Percentiles rank a stretch among this genome's conserved stretches.
These are phyloP conservation scores for Quercus cerris DNA, from an alignment of 306 rosid genomes.

Conservation along the genomic window DNA sequence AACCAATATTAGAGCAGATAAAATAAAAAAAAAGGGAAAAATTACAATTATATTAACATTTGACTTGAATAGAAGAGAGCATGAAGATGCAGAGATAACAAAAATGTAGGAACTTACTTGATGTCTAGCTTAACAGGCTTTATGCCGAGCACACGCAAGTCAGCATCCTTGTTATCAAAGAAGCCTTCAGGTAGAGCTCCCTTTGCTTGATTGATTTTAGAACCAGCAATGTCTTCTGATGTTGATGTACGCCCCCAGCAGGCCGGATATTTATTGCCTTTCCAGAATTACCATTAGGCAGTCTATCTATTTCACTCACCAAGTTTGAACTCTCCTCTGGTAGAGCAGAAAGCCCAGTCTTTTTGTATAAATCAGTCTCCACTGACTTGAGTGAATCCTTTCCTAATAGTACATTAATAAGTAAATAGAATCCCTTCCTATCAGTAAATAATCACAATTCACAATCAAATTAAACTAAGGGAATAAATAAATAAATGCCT, in stretches of 20 bases:
- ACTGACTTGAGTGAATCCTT: constrained; percentile 27
- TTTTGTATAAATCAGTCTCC: constrained; percentile 36
- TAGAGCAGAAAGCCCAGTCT: constrained; percentile 28
- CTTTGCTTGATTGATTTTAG: constrained; percentile 56
- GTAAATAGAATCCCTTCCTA: constrained; percentile 8
- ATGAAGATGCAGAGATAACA: constrained; percentile 16
- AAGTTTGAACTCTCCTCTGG: constrained; percentile 17
- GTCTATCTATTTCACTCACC: constrained; percentile 20
- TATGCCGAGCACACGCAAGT: constrained; percentile 82
- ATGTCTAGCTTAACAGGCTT: constrained; percentile 84
- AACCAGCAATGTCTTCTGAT: constrained; percentile 33
- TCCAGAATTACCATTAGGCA: constrained; percentile 26
- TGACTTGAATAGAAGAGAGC: neutral
- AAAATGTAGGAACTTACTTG: constrained; percentile 57
- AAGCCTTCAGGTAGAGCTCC: constrained; percentile 95
- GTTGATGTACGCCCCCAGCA: constrained; percentile 27
- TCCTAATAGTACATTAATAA: constrained; percentile 23
- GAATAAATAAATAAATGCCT: neutral
- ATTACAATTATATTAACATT: neutral
- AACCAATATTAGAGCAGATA: neutral
- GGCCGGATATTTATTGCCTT: constrained; percentile 32
- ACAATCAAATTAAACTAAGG: neutral
- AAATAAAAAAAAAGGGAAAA: neutral
- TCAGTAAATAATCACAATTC: neutral
- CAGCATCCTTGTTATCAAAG: constrained; percentile 97